Evolutionary conservation across 2,329 filamentous ascomycete genomes (phyloP).

Genomic region (Verticillium nubilum): DNA sequence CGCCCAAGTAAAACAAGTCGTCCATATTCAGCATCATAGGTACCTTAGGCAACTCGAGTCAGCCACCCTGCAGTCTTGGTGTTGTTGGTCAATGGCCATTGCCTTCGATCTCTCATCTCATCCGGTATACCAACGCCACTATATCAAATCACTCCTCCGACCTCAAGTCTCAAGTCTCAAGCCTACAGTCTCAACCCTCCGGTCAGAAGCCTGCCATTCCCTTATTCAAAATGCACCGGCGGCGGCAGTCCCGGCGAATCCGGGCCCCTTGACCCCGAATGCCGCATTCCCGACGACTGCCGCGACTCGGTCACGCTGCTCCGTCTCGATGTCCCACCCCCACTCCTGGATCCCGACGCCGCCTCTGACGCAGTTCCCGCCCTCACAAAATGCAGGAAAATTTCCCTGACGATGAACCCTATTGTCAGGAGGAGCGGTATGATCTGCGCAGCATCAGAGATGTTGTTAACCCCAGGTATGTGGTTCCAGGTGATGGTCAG

Average conservation of each 20-base stretch:
- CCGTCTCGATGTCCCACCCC: not conserved
- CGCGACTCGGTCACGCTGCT: conserved; percentile 7
- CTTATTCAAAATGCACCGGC: conserved; percentile 2
- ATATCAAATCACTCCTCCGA: no score
- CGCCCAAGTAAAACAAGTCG: no score
- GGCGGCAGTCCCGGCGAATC: conserved; percentile 5
- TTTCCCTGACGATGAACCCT: conserved; percentile 19
- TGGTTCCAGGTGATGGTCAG: conserved; percentile 27
- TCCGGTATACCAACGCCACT: no score
- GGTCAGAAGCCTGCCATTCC: not conserved
- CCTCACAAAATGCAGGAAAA: conserved; percentile 16
- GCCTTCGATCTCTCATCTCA: no score
- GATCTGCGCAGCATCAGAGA: conserved; percentile 22
- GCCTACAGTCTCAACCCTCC: not conserved
- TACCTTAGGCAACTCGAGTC: no score
- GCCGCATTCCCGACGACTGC: not conserved
- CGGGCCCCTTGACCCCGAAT: not conserved
- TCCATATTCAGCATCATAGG: no score
- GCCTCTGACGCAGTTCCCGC: not conserved
- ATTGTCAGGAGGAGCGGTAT: conserved; percentile 25
- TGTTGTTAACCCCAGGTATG: conserved; percentile 14
- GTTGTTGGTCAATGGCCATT: no score
- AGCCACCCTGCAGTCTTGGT: no score
- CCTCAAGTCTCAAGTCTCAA: not conserved
- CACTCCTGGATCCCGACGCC: not conserved